Conservation (phyloP, 2,329 filamentous ascomycete species). For the Cladophialophora psammophila region DNA sequence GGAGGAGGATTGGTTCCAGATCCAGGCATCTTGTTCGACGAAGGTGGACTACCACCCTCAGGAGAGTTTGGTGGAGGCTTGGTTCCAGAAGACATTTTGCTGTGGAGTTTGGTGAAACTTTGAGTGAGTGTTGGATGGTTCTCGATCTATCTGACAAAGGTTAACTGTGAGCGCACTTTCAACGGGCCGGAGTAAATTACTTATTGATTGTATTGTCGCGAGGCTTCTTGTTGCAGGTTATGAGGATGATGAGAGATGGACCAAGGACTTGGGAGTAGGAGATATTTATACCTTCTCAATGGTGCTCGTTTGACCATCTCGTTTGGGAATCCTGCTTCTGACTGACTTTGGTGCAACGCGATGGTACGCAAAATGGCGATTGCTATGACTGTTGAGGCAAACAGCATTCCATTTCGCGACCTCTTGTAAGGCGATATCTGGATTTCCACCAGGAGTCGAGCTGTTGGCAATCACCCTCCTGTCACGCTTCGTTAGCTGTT, state of each 20-base stretch:
- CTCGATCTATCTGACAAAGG: not conserved
- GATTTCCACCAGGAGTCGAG: not conserved
- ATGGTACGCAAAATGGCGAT: not conserved
- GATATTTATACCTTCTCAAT: not conserved
- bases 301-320: not conserved
- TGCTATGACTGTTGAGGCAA: not conserved
- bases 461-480: not conserved
- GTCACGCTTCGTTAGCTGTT: no score
- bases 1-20: conserved; percentile 1
- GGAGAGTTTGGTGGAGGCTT: not conserved
- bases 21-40: not conserved
- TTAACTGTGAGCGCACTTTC: not conserved
- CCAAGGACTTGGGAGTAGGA: not conserved
- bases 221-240: not conserved
- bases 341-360: not conserved
- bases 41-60: not conserved
- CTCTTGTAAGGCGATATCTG: not conserved
- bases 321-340: not conserved
- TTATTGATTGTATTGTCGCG: not conserved
- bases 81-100: not conserved
- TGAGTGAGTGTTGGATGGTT: not conserved
- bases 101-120: not conserved
- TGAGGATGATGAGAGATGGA: not conserved
- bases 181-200: not conserved
- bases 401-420: not conserved